A percentile compares a stretch with the other conserved stretches of the same genome.
phyloP scores from a whole-genome alignment of 2,329 filamentous ascomycete genomes.

The Leptographium galeiforme region DNA sequence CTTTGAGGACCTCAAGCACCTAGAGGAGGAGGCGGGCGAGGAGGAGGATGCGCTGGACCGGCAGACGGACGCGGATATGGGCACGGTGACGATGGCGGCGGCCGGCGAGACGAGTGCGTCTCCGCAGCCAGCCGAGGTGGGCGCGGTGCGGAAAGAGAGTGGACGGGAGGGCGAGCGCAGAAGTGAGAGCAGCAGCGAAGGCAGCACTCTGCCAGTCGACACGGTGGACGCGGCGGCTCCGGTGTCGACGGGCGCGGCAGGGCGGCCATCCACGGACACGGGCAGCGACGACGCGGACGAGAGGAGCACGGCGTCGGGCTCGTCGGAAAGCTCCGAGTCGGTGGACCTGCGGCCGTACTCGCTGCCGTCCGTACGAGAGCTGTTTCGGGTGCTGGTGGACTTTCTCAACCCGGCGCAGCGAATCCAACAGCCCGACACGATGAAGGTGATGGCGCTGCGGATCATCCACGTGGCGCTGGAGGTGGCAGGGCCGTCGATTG shows the following conservation, averaged over 20 bases:
- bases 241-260: neutral
- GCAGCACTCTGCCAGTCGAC: neutral
- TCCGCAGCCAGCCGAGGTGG: too few relatives aligned
- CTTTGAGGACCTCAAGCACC: conserved; percentile 79
- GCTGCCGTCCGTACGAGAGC: conserved; percentile 81
- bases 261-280: conserved; percentile 3
- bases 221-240: conserved; percentile 2
- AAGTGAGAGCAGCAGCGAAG: neutral
- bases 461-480: conserved; percentile 97
- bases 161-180: neutral
- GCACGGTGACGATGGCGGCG: conserved; percentile 74
- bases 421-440: conserved; percentile 84
- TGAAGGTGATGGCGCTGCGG: conserved; percentile 92
- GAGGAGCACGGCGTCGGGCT: conserved; percentile 8
- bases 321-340: conserved; percentile 24
- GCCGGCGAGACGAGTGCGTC: conserved; percentile 4
- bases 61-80: conserved; percentile 53
- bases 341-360: conserved; percentile 75
- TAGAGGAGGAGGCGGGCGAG: conserved; percentile 63
- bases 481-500: conserved; percentile 89
- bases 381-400: conserved; percentile 88
- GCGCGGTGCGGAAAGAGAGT: too few relatives aligned
- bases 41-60: conserved; percentile 53
- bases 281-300: conserved; percentile 7
- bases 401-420: conserved; percentile 86